Base-by-base conservation (phyloP, 306 rosid genomes). In the Parietaria judaica region DNA sequence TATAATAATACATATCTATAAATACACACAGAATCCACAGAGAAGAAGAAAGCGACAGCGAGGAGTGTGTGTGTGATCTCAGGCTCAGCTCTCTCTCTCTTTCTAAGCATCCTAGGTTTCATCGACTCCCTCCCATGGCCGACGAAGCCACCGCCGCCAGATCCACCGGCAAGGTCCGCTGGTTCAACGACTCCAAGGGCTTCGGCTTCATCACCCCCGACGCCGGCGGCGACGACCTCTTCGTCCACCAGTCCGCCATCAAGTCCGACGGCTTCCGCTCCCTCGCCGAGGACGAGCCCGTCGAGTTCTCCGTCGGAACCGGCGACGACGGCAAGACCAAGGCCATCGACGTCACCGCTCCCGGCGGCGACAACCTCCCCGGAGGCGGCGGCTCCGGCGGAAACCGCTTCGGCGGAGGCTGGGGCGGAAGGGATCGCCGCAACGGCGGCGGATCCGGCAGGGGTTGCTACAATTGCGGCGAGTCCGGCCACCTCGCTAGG, bases 191-290 rank as follows among this genome's bases (percentile, higher is more conserved):
- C 34, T 44, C 55, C 35, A 90, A 87, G 56, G 97, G 97, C 6
- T 90, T 74, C 34, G 97, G 97, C 48, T 90, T 90, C 77, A 87
- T 90, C 80, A 76, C 80, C 41, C 97, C 97, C 45, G 94, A 90
- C 11, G 82, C 73, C 34, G 95, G 80, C 5, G 73, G 80, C 11
- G 94, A 86, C 3, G 97, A 90, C 69, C 83, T 90, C 41, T 90
- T 90, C 51, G 90, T 90, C 14, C 97, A 90, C 63, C 95, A 90
- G 46, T 90, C 97, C 0, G 71, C 90, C 49, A 81, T 90, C 85
- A 72, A 77, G 78, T 87, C 96, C 66, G 90, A 90, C n/a, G 96
- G 96, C 1, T 87, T 65, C 72, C 90, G 97, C 17, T 70, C 79
- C 36, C 81, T 90, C 4, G 61, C 65, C 0, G 90, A 79, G 14